Evolutionary conservation across 2,329 filamentous ascomycete genomes (phyloP).

Genomic region (Penicillium griseofulvum): DNA sequence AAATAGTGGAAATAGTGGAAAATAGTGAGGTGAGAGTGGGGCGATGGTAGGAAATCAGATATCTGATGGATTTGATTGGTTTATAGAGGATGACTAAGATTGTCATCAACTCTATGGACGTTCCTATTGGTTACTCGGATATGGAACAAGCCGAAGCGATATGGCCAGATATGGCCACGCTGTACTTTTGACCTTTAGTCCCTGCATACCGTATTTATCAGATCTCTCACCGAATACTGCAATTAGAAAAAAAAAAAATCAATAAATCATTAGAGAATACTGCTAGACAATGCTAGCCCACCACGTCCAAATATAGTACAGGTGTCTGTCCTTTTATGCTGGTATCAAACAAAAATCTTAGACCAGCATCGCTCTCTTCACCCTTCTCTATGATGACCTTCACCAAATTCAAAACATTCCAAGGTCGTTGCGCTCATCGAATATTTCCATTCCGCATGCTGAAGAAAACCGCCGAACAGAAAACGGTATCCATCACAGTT

Average conservation of each 20-base stretch:
- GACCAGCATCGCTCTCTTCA: background rate
- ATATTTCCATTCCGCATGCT: slow-evolving; percentile 20
- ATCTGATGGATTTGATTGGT: slow-evolving; percentile 25
- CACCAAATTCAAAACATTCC: background rate
- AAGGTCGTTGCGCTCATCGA: background rate
- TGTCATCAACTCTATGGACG: slow-evolving; percentile 21
- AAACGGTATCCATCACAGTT: background rate
- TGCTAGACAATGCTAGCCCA: background rate
- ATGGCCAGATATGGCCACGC: slow-evolving; percentile 7
- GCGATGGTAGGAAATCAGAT: slow-evolving; percentile 28
- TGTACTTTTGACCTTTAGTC: slow-evolving; percentile 4
- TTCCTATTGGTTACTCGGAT: slow-evolving; percentile 21
- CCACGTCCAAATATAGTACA: slow-evolving; percentile 11
- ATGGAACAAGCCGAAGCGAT: slow-evolving; percentile 1
- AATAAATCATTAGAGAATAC: slow-evolving; percentile 9
- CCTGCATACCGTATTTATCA: background rate
- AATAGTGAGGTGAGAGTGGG: slow-evolving; percentile 17
- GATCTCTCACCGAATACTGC: background rate
- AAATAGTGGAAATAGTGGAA: slow-evolving; percentile 14
- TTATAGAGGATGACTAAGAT: no score
- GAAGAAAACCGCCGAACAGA: background rate
- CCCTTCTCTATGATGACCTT: background rate
- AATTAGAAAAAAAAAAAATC: slow-evolving; percentile 2
- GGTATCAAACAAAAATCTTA: slow-evolving; percentile 6
- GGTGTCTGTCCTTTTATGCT: background rate